Evolutionary conservation across 2,329 filamentous ascomycete genomes (phyloP), one percentile per base, ranked within the genome.

Genomic region (Aphanocladium album): DNA sequence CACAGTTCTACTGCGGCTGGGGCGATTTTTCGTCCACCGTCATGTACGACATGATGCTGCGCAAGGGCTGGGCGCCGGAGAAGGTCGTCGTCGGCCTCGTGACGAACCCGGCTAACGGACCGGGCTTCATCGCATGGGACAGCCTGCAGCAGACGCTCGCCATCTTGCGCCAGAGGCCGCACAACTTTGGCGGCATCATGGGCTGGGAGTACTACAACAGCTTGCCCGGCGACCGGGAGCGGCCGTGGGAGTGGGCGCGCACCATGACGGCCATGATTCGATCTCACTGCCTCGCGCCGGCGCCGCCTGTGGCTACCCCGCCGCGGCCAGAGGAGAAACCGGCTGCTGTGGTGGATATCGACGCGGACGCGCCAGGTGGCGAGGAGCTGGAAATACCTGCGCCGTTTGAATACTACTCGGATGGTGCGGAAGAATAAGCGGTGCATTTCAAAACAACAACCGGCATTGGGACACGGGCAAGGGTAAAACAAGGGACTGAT

Each of bases 191-290:
- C 0, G 93, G 93, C 1, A 86, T 97, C 7, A 95, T 95, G 87
- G 91, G 91, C 2, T 97, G 93, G 93, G 93, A 97, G 76, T 96
- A 95, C 72, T 96, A 93, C 76, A 96, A 96, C 76, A 85, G 88
- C 60, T 72, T 86, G 61, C 89, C 90, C 0, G 88, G 87, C 1
- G 87, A 83, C 25, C 71, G 70, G 2, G 77, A 78, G 14, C 76
- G 80, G 60, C 89, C 90, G 0, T 93, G 89, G 88, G 80, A 89
- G 65, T 96, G 92, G 92, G 90, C 89, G 0, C 81, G 80, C 51
- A 80, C 81, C 60, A 87, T 95, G 79, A 85, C 86, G 0, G 71
- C 64, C 46, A 69, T 77, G 60, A 64, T 77, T 64, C 69, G 78
- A 46, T 60, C 68, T 2, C 67, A 72, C 56, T 55, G 61, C 17